phyloP scores from a whole-genome alignment of 352 stramenopile genomes.

The Pythium guiyangense region DNA sequence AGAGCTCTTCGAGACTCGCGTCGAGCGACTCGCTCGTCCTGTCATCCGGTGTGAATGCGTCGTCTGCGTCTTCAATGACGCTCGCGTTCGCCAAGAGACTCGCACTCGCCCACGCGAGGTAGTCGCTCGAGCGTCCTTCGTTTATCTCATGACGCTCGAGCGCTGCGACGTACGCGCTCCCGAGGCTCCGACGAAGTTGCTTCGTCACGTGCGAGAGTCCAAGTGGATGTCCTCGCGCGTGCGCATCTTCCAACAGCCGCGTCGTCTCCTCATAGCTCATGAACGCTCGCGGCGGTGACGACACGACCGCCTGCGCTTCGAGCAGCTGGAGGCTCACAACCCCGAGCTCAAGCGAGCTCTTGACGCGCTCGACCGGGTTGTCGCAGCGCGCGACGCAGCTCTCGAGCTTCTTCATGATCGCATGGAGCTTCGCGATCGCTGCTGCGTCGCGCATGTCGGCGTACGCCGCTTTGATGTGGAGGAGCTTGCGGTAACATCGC shows the following conservation, averaged over 20 bases:
- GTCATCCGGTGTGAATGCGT: slow-evolving; percentile 14
- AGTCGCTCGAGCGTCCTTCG: slow-evolving; percentile 4
- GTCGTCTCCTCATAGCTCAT: slow-evolving; percentile 24
- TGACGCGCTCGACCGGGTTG: slow-evolving; percentile 39
- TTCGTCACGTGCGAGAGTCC: slow-evolving; percentile 42
- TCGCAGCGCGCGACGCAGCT: slow-evolving; percentile 29
- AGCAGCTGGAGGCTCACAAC: slow-evolving; percentile 34
- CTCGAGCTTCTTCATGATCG: slow-evolving; percentile 43
- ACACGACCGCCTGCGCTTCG: slow-evolving; percentile 8
- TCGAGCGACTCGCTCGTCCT: slow-evolving; percentile 9
- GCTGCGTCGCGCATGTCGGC: slow-evolving; percentile 17
- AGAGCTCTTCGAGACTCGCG: slow-evolving; percentile 10
- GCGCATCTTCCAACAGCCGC: slow-evolving; percentile 39
- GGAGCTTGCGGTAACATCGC: slow-evolving; percentile 51
- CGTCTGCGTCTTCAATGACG: slow-evolving; percentile 13
- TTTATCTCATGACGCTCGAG: slow-evolving; percentile 19
- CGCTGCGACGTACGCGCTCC: slow-evolving; percentile 36
- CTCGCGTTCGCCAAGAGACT: slow-evolving; percentile 32
- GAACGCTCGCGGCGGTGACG: slow-evolving; percentile 29
- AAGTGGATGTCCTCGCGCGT: slow-evolving; percentile 31
- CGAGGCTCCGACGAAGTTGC: slow-evolving; percentile 36
- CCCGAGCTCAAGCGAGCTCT: slow-evolving; percentile 43
- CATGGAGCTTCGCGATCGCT: slow-evolving; percentile 30
- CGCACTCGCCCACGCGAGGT: slow-evolving; percentile 35
- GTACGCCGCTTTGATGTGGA: slow-evolving; percentile 23